These are phyloP conservation scores for Deakozyma indianensis DNA, from an alignment of 805 yeast genomes.

Conservation along the genomic window DNA sequence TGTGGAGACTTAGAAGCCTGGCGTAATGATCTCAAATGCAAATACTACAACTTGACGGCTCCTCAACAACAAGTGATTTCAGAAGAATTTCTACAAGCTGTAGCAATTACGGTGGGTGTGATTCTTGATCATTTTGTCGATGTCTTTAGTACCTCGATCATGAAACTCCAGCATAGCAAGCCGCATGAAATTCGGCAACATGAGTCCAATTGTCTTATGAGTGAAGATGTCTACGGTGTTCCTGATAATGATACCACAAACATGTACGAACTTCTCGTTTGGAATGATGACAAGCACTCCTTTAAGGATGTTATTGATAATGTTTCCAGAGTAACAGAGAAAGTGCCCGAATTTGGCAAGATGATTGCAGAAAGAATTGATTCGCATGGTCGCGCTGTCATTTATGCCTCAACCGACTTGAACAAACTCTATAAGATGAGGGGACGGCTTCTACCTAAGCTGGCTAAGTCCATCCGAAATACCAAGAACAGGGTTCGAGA, in stretches of 20 bases:
- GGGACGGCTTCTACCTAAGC: constrained; percentile 33
- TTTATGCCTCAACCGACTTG: constrained; percentile 41
- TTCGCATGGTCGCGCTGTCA: constrained; percentile 52
- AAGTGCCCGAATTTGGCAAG: constrained; percentile 47
- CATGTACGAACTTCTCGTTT: constrained; percentile 43
- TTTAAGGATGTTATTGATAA: constrained; percentile 58
- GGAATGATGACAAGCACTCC: constrained; percentile 72
- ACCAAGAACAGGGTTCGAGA: constrained; percentile 63
- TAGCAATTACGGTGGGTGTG: constrained; percentile 29
- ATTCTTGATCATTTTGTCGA: constrained; percentile 48
- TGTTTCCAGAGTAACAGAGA: constrained; percentile 48
- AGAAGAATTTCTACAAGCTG: constrained; percentile 14
- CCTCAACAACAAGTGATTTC: constrained; percentile 32
- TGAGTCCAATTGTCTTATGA: constrained; percentile 22
- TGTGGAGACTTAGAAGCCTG: constrained; percentile 87
- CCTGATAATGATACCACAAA: constrained; percentile 28
- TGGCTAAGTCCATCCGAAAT: constrained; percentile 51
- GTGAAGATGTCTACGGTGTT: constrained; percentile 31
- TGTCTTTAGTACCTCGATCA: constrained; percentile 22
- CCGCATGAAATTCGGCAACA: constrained; percentile 17
- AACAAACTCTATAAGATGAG: constrained; percentile 7
- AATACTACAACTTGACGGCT: constrained; percentile 18
- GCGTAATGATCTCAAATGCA: constrained; percentile 40
- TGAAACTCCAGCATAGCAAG: constrained; percentile 9
- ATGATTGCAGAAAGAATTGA: constrained; percentile 60